Evolutionary conservation across 768 basidiomycete genomes (phyloP).

Genomic region (Rhodotorula paludigena): DNA sequence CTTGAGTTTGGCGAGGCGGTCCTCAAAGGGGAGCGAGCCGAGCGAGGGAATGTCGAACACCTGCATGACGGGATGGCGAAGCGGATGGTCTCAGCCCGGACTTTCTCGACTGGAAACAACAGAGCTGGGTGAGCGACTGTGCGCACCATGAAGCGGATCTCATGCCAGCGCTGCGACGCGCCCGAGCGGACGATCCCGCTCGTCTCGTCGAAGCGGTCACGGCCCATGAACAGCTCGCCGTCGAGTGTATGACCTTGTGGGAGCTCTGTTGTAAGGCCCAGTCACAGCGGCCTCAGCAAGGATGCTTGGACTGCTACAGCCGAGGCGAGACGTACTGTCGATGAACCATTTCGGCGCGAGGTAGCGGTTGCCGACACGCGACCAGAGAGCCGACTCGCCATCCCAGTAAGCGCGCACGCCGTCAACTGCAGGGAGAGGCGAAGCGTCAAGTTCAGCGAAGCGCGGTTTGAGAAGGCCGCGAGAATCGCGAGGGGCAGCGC

Average conservation of each 20-base stretch:
- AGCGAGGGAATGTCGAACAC: constrained; percentile 40
- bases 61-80: not conserved
- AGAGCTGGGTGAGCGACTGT: accelerated
- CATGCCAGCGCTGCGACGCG: constrained; percentile 19
- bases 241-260: constrained; percentile 34
- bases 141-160: constrained; percentile 37
- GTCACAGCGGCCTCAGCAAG: too few relatives aligned
- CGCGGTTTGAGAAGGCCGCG: accelerated
- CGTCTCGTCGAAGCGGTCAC: constrained; percentile 37
- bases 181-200: constrained; percentile 26
- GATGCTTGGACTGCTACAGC: too few relatives aligned
- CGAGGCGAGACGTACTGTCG: constrained; percentile 7
- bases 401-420: constrained; percentile 40
- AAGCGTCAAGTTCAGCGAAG: too few relatives aligned
- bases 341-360: constrained; percentile 29
- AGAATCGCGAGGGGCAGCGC: not conserved
- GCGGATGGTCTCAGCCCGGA: too few relatives aligned
- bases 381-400: constrained; percentile 27
- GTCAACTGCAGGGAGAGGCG: constrained; percentile 15
- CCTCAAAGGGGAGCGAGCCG: constrained; percentile 24
- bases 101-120: accelerated
- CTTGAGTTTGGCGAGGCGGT: constrained; percentile 18
- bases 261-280: constrained; percentile 11
- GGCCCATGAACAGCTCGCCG: constrained; percentile 40
- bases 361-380: constrained; percentile 32